These are phyloP conservation scores for Rhododendron ferrugineum DNA, from an alignment of 148 eudicot species.

Conservation along the genomic window DNA sequence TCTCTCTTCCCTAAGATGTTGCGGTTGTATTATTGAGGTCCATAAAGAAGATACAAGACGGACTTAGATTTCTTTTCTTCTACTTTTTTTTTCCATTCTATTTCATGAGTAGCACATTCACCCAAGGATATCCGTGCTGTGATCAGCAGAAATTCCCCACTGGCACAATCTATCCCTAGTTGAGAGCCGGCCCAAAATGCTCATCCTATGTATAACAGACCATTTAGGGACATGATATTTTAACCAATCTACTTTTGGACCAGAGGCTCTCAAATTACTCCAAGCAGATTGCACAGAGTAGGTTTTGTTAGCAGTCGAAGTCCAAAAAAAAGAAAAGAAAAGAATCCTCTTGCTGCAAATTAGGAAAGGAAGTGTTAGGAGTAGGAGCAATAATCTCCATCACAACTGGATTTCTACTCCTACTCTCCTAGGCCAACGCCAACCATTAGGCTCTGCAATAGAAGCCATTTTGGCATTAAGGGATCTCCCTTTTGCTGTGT, in stretches of 20 bases:
- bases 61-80: background rate
- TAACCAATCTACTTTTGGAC: background rate
- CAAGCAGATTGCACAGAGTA: background rate
- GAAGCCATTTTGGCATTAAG: background rate
- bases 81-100: background rate
- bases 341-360: background rate
- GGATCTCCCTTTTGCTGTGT: background rate
- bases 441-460: background rate
- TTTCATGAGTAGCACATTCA: background rate
- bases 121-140: background rate
- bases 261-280: background rate
- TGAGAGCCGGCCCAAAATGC: too few relatives aligned
- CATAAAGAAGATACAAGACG: background rate
- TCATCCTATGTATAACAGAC: background rate
- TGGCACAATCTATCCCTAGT: background rate
- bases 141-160: background rate
- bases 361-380: background rate
- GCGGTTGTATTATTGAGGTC: constrained; percentile 26
- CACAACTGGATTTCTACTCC: background rate
- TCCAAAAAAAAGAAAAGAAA: background rate
- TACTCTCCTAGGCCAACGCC: background rate
- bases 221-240: background rate
- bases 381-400: background rate
- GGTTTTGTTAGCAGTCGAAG: background rate
- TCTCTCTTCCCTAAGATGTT: background rate